Base-by-base conservation (phyloP, 108 stramenopile species). In the Cyclotella kingstonii region DNA sequence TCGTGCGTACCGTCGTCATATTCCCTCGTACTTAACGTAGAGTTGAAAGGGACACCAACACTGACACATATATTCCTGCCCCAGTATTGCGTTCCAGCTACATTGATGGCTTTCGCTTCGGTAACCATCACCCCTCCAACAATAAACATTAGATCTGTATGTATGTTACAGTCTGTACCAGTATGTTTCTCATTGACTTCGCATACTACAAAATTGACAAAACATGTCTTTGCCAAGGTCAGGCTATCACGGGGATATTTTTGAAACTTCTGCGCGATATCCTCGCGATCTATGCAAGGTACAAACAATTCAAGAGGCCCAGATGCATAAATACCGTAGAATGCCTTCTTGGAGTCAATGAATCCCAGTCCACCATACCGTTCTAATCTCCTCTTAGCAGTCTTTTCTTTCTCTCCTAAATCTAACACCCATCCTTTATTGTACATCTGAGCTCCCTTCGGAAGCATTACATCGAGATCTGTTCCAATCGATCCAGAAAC, bases 351-450 rank as follows among this genome's bases (percentile, higher is more conserved):
- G 52, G 69, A 70, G 66, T 89, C 87, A 8, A 80, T 23, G 57
- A 74, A 89, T 17, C 87, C 87, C 10, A 85, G 57, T 29, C 81
- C 80, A 10, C 78, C 72, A 65, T 58, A 85, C 7, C 51, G 35
- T 18, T 53, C 52, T 53, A 85, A 45, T 35, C 60, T 68, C 49
- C 66, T 62, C 52, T 84, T 84, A 28, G 81, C 81, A 9, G 19
- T 28, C 45, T 76, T 83, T 76, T 85, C 84, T 8, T 30, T 50
- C 22, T 73, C 66, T 5, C 69, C 69, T 10, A 89, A 25, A 70
- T 85, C 87, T 9, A 82, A 54, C 3, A 81, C 81, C 87, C 87
- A 89, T 6, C 82, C 87, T 54, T 76, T n/a, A 33, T 81, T 80
- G 72, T 83, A 86, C 38, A 77, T 68, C 14, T 40, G 40, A 2